Evolutionary conservation across 495 filamentous ascomycete genomes (phyloP), one percentile per base, ranked within the genome.

Genomic region (Aspergillus campestris): DNA sequence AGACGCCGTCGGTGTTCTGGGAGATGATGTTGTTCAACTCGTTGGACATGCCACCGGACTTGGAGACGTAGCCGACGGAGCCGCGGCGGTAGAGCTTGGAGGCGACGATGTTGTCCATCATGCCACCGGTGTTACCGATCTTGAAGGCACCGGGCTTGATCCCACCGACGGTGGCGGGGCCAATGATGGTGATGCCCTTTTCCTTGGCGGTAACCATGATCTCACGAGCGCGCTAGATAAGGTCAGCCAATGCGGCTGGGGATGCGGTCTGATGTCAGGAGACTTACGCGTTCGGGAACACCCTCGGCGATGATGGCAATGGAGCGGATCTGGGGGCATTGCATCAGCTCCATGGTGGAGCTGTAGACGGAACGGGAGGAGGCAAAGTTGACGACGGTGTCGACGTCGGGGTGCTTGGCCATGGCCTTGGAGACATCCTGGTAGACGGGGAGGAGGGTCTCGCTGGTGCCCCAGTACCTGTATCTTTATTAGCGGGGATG

Each of bases 91-190:
- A 98, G 41, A 98, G 87, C 82, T 97, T 98, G 70, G 94, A 97
- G 55, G 92, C 90, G 48, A 98, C 92, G 59, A 98, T 98, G 80
- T 98, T 98, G 80, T 98, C 92, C 92, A 98, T 98, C 92, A 98
- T 98, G 70, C 92, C 92, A 80, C 92, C 92, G 51, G 92, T 98
- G 79, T 98, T 98, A 69, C 92, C 92, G 52, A 98, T 98, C 82
- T 97, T 98, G 82, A 86, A 98, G 62, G 86, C 83, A 70, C 92
- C 94, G 49, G 92, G 92, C 80, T 98, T 98, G 77, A 98, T 96
- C 61, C 92, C 92, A 81, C 92, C 92, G 51, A 98, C 92, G 44
- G 92, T 98, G 48, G 92, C 92, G 49, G 92, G 92, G 45, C 92
- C 92, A 60, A 98, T 95, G 71, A 98, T 98, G 59, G 90, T 96